Evolutionary conservation across 2,329 filamentous ascomycete genomes (phyloP).

Genomic region (Rasamsonia emersonii): DNA sequence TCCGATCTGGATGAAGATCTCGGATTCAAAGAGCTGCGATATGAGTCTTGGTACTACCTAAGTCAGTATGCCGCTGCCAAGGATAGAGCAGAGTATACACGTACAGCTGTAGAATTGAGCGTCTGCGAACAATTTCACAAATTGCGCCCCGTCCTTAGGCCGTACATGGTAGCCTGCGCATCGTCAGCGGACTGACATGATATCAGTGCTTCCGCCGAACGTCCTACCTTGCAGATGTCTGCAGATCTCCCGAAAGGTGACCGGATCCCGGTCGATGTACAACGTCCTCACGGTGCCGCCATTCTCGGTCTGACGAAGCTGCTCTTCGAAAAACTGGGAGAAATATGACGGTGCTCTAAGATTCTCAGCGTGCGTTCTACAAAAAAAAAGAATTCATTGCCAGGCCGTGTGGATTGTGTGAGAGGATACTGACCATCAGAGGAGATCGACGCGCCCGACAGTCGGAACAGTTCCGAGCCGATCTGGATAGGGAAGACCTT

Average conservation of each 20-base stretch:
- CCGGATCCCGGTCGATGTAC: conserved; percentile 90
- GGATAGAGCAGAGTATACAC: conserved; percentile 17
- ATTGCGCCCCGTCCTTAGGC: conserved; percentile 74
- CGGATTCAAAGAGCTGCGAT: conserved; percentile 82
- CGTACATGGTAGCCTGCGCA: conserved; percentile 67
- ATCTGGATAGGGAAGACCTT: conserved; percentile 65
- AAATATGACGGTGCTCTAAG: conserved; percentile 87
- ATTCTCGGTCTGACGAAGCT: conserved; percentile 57
- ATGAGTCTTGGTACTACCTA: conserved; percentile 70
- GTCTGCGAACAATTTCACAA: conserved; percentile 86
- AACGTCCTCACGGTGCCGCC: conserved; percentile 62
- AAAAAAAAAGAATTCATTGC: conserved; percentile 4
- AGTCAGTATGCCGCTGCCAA: neutral
- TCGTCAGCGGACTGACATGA: conserved; percentile 2
- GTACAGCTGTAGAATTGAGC: conserved; percentile 85
- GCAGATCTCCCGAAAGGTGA: conserved; percentile 81
- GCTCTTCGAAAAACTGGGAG: conserved; percentile 83
- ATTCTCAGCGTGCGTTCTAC: conserved; percentile 36
- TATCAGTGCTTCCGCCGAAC: neutral
- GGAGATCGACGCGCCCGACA: conserved; percentile 61
- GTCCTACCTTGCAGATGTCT: conserved; percentile 67
- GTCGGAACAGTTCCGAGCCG: conserved; percentile 57
- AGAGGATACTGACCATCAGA: conserved; percentile 54
- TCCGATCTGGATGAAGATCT: conserved; percentile 87
- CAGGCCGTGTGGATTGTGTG: neutral